phyloP scores from a whole-genome alignment of 371 early-diverging fungal genomes.

The Blakeslea trispora region DNA sequence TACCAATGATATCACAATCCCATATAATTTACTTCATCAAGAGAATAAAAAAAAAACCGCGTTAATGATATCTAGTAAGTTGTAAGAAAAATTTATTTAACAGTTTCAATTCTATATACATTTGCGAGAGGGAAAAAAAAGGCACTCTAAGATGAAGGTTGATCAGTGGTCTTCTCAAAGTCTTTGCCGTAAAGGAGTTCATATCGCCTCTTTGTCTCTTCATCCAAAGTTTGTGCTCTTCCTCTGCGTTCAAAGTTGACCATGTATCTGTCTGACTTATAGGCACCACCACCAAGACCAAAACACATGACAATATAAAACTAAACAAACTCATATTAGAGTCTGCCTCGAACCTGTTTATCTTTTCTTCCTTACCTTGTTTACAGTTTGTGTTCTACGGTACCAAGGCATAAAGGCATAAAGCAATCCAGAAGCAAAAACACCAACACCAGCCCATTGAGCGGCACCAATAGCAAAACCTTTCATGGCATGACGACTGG shows the following conservation, averaged over 20 bases:
- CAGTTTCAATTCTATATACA: not conserved
- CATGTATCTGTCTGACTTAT: slow-evolving; percentile 56
- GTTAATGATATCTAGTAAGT: too few relatives aligned
- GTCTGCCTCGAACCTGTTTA: not conserved
- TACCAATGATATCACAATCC: too few relatives aligned
- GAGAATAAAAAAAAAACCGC: too few relatives aligned
- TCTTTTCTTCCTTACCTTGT: slow-evolving; percentile 40
- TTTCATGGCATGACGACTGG: slow-evolving; percentile 52
- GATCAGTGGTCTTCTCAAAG: slow-evolving; percentile 3
- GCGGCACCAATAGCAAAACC: slow-evolving; percentile 51
- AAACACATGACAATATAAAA: slow-evolving; percentile 59
- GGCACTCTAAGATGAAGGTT: not conserved
- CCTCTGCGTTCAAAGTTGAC: slow-evolving; percentile 57
- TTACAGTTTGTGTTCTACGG: slow-evolving; percentile 45
- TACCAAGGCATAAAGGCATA: slow-evolving; percentile 53
- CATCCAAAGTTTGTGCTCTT: slow-evolving; percentile 46
- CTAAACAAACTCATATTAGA: slow-evolving; percentile 22
- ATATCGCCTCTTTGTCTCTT: slow-evolving; percentile 43
- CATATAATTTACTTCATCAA: not conserved
- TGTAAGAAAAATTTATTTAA: not conserved
- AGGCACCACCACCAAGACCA: slow-evolving; percentile 52
- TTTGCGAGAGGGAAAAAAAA: not conserved
- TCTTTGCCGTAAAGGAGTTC: slow-evolving; percentile 45
- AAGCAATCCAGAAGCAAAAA: slow-evolving; percentile 44
- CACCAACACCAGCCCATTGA: slow-evolving; percentile 54